phyloP scores from a whole-genome alignment of 495 filamentous ascomycete species.

The Bombardia bombarda region DNA sequence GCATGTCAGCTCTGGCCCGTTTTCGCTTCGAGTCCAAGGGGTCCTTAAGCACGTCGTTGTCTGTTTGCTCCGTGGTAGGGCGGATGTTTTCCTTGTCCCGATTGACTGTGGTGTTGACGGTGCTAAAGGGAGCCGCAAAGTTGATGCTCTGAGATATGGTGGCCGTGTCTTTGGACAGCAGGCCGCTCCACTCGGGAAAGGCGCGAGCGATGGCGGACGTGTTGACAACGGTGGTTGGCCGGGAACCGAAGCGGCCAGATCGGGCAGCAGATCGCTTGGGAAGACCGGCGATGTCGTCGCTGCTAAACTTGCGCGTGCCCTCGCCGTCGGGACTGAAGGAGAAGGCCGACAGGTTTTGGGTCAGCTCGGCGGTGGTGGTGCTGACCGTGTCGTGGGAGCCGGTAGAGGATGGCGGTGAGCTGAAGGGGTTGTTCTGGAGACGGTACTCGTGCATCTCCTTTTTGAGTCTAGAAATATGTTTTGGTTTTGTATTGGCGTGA shows the following conservation, averaged over 20 bases:
- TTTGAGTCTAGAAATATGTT: conserved; percentile 27
- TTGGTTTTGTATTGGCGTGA: conserved; percentile 19
- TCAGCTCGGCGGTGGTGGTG: conserved; percentile 28
- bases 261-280: conserved; percentile 14
- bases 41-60: conserved; percentile 20
- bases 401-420: conserved; percentile 43
- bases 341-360: conserved; percentile 32
- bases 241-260: conserved; percentile 22
- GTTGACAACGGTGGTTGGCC: conserved; percentile 35
- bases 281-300: conserved; percentile 12
- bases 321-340: conserved; percentile 39
- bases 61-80: conserved; percentile 16
- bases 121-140: conserved; percentile 7
- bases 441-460: conserved; percentile 28
- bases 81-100: conserved; percentile 32
- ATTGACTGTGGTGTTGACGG: conserved; percentile 6
- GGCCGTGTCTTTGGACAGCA: conserved; percentile 13
- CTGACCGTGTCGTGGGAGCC: conserved; percentile 44
- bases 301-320: conserved; percentile 29
- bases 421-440: conserved; percentile 36
- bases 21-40: conserved; percentile 18
- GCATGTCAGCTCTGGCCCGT: conserved; percentile 32
- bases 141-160: conserved; percentile 16
- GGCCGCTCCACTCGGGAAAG: conserved; percentile 51
- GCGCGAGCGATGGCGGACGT: conserved; percentile 54